These are phyloP conservation scores for Gyromitra esculenta DNA, from an alignment of 2,329 filamentous ascomycete species.

Conservation along the genomic window DNA sequence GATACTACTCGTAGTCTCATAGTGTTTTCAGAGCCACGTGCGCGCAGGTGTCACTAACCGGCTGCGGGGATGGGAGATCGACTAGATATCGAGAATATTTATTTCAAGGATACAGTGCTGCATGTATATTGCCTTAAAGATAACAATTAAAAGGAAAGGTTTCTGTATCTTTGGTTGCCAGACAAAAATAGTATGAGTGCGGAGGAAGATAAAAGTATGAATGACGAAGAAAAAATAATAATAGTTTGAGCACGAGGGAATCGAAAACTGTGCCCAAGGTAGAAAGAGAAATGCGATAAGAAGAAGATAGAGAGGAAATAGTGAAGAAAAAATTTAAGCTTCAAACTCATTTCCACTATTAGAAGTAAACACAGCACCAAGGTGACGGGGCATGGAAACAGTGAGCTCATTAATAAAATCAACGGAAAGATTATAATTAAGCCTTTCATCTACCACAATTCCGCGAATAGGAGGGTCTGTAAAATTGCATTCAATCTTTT, in stretches of 20 bases:
- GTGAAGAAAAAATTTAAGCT: background rate
- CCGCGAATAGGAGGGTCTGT: background rate
- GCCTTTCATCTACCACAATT: slow-evolving; percentile 19
- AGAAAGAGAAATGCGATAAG: background rate
- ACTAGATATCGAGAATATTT: background rate
- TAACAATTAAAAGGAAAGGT: no score
- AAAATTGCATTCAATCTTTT: slow-evolving; percentile 10
- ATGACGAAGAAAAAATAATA: no score
- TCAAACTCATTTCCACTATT: slow-evolving; percentile 21
- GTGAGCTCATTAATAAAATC: slow-evolving; percentile 14
- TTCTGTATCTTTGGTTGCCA: no score
- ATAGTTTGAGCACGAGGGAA: no score
- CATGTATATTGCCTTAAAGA: no score
- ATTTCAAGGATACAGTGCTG: no score
- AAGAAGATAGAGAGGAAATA: background rate
- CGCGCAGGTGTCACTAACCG: no score
- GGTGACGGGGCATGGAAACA: background rate
- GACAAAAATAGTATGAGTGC: no score
- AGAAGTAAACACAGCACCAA: slow-evolving; percentile 11
- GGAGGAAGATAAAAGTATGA: no score
- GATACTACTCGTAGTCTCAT: background rate
- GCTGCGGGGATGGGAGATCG: background rate
- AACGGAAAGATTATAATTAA: background rate
- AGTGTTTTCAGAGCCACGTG: background rate
- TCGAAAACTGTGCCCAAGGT: background rate